Percentiles rank a stretch among this genome's conserved stretches.
These are phyloP conservation scores for Calonectria leucothoes DNA, from an alignment of 2,329 filamentous ascomycete species.

Conservation along the genomic window DNA sequence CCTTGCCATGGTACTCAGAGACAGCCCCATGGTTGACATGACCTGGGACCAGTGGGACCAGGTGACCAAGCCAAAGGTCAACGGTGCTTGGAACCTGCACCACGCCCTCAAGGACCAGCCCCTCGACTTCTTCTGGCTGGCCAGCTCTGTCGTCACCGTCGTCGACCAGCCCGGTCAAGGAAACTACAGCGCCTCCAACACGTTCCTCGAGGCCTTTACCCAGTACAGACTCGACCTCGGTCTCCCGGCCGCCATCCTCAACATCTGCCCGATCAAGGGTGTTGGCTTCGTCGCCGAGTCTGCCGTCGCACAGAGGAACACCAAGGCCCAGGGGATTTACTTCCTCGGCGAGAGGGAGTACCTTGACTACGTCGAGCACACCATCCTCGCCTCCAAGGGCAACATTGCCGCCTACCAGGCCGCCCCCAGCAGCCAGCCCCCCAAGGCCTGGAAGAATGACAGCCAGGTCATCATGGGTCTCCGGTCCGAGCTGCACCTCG, in stretches of 20 bases:
- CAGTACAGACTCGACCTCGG: conserved; percentile 49
- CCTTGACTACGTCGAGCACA: conserved; percentile 17
- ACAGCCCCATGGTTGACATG: conserved; percentile 47
- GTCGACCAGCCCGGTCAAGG: conserved; percentile 51
- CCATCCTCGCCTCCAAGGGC: conserved; percentile 12
- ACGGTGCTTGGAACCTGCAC: conserved; percentile 52
- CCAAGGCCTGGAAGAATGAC: conserved; percentile 10
- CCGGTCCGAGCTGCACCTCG: conserved; percentile 23
- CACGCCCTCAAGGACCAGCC: conserved; percentile 37
- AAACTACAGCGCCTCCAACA: conserved; percentile 56
- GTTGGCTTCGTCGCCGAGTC: conserved; percentile 49
- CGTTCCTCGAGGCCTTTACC: conserved; percentile 54
- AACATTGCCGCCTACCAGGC: neutral
- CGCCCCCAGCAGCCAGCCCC: neutral
- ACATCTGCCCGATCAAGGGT: conserved; percentile 51
- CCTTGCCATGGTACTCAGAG: conserved; percentile 51
- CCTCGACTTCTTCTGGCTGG: conserved; percentile 53
- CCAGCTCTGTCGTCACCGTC: conserved; percentile 49
- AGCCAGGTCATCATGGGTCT: conserved; percentile 32
- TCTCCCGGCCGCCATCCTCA: conserved; percentile 50
- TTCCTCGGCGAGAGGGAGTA: conserved; percentile 26
- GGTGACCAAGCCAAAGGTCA: conserved; percentile 46
- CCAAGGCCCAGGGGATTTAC: conserved; percentile 16
- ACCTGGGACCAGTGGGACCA: conserved; percentile 45
- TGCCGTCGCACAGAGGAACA: conserved; percentile 11